A percentile compares a stretch with the other conserved stretches of the same genome.
Conservation (phyloP, 2,329 filamentous ascomycete genomes). For the Whalleya microplaca region DNA sequence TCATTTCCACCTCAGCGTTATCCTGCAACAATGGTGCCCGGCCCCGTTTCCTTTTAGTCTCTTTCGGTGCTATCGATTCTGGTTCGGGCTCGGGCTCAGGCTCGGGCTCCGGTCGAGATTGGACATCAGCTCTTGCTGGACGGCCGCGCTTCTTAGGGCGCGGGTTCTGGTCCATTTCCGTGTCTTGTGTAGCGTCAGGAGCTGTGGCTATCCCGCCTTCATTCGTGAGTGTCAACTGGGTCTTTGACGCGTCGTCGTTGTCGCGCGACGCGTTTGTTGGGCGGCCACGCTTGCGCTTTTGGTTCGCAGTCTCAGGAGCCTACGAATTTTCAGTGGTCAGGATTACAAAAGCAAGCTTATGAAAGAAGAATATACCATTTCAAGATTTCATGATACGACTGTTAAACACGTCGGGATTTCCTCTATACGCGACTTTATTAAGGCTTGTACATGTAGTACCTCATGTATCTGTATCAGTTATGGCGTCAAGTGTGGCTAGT, state of each 20-base stretch:
- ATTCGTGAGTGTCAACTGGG: conserved; percentile 22
- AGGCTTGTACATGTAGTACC: too few species aligned
- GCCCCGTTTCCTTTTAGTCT: conserved; percentile 34
- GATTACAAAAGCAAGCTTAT: background rate
- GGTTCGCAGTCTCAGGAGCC: conserved; percentile 35
- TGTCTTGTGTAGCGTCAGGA: conserved; percentile 7
- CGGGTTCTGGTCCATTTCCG: conserved; percentile 23
- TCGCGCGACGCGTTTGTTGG: conserved; percentile 46
- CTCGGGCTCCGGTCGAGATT: conserved; percentile 8
- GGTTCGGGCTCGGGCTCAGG: conserved; percentile 21
- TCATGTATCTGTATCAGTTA: too few species aligned
- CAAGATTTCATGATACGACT: background rate
- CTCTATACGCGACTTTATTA: too few species aligned
- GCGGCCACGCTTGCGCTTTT: conserved; percentile 49
- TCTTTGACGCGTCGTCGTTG: conserved; percentile 31
- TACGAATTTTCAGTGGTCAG: conserved; percentile 12
- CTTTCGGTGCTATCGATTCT: conserved; percentile 17
- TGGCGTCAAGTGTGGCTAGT: too few species aligned
- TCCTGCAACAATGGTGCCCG: conserved; percentile 21
- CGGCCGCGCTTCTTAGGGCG: conserved; percentile 33
- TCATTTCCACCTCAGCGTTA: background rate
- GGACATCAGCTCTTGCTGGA: conserved; percentile 17
- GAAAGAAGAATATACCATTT: conserved; percentile 11
- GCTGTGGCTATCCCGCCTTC: conserved; percentile 16
- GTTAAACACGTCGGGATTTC: background rate